Base-by-base conservation (phyloP, 2,329 filamentous ascomycete species). In the Pochonia chlamydosporia region DNA sequence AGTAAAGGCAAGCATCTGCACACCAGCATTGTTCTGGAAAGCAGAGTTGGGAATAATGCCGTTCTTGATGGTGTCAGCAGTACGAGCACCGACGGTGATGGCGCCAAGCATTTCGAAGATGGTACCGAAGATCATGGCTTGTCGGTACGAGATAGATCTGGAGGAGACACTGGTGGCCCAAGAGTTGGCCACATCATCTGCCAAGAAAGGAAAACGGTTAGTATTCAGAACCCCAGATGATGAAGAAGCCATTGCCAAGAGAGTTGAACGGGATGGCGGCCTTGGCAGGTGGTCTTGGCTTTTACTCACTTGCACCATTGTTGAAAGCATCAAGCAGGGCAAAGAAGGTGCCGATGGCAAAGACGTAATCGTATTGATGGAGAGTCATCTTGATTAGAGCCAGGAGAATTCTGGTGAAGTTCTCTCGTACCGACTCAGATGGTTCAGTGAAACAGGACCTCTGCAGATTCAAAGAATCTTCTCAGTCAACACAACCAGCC, bases 121-220 rank as follows among this genome's bases (percentile, higher is more conserved):
- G 42, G 78, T 76, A 35, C 80, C 77, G 40, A 85, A 68, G 31
- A 82, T 54, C 79, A 84, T 84, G 50, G 81, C 84, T 66, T 84
- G 81, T 54, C 78, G 67, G 69, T 88, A 86, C 2, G 82, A 73
- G 59, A 89, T 74, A 54, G 87, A 90, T 46, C 87, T 72, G n/a
- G 87, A 90, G 18, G 87, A 90, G 49, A 91, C 55, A 37, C 80
- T 85, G 57, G 87, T 91, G 7, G 87, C 87, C 84, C 85, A 91
- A 43, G 87, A 73, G 69, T 92, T 92, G 61, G 87, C 87, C 48
- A 92, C 87, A 85, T 91, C 87, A 67, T 90, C 82, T 85, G 49
- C 45, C 14, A 18, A 30, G 20, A 24, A n/a, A 13, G 9, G 11
- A 7, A 21, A 24, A 43, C 18, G 23, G 50, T 56, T 18, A 58